Evolutionary conservation across 139 green algal species (phyloP), one percentile per base, ranked within the genome.

Genomic region (Chlorella sp.): DNA sequence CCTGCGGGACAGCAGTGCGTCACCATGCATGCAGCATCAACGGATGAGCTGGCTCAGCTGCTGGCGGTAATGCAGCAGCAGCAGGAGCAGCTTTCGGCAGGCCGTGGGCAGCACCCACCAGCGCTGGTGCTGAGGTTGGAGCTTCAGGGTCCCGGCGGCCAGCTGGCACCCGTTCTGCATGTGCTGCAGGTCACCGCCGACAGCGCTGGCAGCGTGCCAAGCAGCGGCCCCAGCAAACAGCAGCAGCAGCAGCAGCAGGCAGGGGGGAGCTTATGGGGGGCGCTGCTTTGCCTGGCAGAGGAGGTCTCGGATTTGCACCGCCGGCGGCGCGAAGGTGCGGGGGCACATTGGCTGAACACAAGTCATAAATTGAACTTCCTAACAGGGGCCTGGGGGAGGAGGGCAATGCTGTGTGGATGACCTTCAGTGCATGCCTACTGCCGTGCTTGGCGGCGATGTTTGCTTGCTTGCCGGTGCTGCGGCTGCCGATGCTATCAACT

Each of bases 301-400:
- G 84, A 88, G 39, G 84, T 66, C 60, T 48, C 89, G 36, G 84
- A 88, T 32, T 28, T 88, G 39, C 84, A 88, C 30, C 84, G 66
- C 66, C 84, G 84, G 1, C 68, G 84, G 22, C 60, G 68, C 3
- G 84, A 88, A 81, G 84, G 84, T 88, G 84, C 4, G 83, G 36
- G 18, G 0, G 16, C 73, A 24, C 48, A 57, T 57, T n/a, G n/a
- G n/a, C n/a, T n/a, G n/a, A n/a, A n/a, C n/a, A n/a, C n/a, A n/a
- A n/a, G n/a, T n/a, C n/a, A n/a, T n/a, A n/a, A n/a, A n/a, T n/a
- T n/a, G 60, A 68, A 18, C 60, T 68, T 68, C 15, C 60, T 68
- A 68, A 18, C 14, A 18, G 14, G 60, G 18, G 60, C 60, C 60
- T 68, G 60, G 18, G 60, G 15, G 60, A 14, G 60, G 15, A 14